phyloP scores from a whole-genome alignment of 106 monocot genomes.

The Allium fistulosum region DNA sequence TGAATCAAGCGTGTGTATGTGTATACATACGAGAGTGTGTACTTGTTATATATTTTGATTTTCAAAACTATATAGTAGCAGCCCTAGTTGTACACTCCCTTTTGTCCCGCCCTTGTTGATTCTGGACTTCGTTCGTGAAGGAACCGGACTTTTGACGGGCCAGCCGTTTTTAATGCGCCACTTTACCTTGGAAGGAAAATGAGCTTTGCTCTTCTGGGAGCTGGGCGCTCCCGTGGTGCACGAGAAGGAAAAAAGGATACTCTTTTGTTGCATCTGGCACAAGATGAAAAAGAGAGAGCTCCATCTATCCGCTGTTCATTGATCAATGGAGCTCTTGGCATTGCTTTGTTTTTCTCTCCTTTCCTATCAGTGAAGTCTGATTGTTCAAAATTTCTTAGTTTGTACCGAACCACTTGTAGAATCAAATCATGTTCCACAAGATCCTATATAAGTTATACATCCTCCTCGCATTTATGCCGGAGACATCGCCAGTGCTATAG shows the following conservation, averaged over 20 bases:
- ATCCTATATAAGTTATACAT: too few species aligned
- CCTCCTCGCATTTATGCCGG: too few species aligned
- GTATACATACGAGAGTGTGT: too few species aligned
- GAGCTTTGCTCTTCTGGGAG: constrained; percentile 2
- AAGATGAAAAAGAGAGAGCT: neutral
- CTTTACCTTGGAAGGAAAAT: neutral
- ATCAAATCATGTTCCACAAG: too few species aligned
- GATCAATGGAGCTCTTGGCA: neutral
- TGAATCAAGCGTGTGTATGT: too few species aligned
- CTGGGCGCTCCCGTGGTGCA: neutral
- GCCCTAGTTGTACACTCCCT: constrained; percentile 28
- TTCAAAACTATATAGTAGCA: too few species aligned
- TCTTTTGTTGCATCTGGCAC: neutral
- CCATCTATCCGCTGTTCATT: neutral
- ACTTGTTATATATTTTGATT: too few species aligned
- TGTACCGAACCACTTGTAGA: too few species aligned
- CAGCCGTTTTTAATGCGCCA: neutral
- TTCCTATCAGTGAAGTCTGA: too few species aligned
- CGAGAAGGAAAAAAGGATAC: neutral
- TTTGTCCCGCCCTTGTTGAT: constrained; percentile 21
- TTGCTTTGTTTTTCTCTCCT: too few species aligned
- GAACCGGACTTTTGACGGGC: neutral
- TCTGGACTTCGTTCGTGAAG: constrained; percentile 9
- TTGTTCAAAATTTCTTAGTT: too few species aligned
- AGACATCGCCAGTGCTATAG: too few species aligned